Evolutionary conservation across 2,329 filamentous ascomycete genomes (phyloP).

Genomic region (Fusarium palustre): DNA sequence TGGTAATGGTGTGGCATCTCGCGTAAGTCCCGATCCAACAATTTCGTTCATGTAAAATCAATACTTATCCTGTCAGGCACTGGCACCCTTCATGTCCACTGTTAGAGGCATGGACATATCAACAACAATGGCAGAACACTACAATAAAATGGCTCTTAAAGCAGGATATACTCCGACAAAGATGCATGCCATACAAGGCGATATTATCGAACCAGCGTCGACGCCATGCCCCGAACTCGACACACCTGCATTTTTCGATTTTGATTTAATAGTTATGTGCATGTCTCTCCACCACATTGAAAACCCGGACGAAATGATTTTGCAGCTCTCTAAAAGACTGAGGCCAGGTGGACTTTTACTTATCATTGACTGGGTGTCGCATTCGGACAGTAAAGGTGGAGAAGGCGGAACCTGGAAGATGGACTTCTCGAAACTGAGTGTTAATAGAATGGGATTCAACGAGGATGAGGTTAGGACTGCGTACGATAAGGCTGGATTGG

Average conservation of each 20-base stretch:
- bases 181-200: conserved; percentile 50
- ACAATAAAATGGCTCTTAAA: conserved; percentile 47
- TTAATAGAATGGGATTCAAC: conserved; percentile 42
- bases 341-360: conserved; percentile 49
- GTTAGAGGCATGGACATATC: conserved; percentile 54
- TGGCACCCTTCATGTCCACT: conserved; percentile 47
- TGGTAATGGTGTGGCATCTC: conserved; percentile 48
- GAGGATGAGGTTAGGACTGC: conserved; percentile 37
- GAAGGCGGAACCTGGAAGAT: not conserved
- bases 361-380: conserved; percentile 50
- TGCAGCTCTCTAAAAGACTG: conserved; percentile 46
- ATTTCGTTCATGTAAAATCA: fast-evolving
- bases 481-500: conserved; percentile 43
- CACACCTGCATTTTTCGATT: conserved; percentile 41
- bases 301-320: conserved; percentile 46
- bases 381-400: conserved; percentile 24
- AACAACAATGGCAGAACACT: conserved; percentile 48
- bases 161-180: conserved; percentile 39
- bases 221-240: conserved; percentile 38
- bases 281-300: conserved; percentile 54
- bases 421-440: conserved; percentile 28
- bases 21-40: conserved; percentile 31
- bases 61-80: conserved; percentile 45
- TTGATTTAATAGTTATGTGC: conserved; percentile 52
- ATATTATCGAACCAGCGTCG: conserved; percentile 45